These are phyloP conservation scores for Angomonas ambiguus DNA, from an alignment of 208 protist species.

Conservation along the genomic window DNA sequence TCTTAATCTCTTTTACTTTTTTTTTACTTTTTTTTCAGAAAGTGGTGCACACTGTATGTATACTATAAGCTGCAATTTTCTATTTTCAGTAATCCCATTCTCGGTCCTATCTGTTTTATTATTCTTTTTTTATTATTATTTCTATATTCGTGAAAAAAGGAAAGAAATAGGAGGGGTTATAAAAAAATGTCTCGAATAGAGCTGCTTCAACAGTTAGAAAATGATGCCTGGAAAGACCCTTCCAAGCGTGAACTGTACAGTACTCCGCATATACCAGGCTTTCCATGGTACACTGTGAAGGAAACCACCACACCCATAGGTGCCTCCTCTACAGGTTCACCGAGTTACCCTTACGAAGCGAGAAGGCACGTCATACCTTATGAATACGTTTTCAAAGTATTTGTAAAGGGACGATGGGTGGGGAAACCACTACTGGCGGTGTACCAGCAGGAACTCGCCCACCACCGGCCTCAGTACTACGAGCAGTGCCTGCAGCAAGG, in stretches of 20 bases:
- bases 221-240: constrained; percentile 43
- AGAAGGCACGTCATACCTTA: constrained; percentile 84
- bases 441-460: constrained; percentile 84
- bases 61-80: neutral
- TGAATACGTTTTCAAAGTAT: constrained; percentile 83
- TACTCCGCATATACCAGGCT: constrained; percentile 58
- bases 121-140: constrained; percentile 8
- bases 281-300: constrained; percentile 70
- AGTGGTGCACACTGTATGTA: no score
- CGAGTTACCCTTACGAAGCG: neutral
- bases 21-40: constrained; percentile 3
- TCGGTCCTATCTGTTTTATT: constrained; percentile 9
- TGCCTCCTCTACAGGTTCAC: neutral
- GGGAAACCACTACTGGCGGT: constrained; percentile 81
- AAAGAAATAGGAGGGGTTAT: neutral
- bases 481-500: constrained; percentile 69
- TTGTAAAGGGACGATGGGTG: constrained; percentile 92
- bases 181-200: neutral
- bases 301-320: neutral
- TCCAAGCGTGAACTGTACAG: constrained; percentile 39
- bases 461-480: constrained; percentile 83
- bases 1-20: neutral
- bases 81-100: constrained; percentile 3
- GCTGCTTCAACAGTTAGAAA: constrained; percentile 37
- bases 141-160: neutral